Percentiles rank a stretch among this genome's conserved stretches.
phyloP scores from a whole-genome alignment of 345 rosid genomes.

The Eucalyptus tenuipes region DNA sequence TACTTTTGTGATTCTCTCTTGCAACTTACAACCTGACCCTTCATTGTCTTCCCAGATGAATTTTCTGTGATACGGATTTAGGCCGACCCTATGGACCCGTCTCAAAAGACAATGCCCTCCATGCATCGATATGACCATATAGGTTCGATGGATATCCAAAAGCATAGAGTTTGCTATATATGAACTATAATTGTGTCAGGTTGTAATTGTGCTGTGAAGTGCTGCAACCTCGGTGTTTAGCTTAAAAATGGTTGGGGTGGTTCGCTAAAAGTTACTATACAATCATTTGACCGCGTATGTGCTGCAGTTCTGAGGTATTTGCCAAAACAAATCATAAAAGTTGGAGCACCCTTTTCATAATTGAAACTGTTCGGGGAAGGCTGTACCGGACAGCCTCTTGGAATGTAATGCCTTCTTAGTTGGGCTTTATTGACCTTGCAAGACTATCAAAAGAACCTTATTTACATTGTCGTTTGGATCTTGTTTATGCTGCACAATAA shows the following conservation, averaged over 20 bases:
- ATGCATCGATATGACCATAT: not conserved
- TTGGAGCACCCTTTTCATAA: not conserved
- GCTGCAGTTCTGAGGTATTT: not conserved
- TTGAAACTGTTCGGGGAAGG: not conserved
- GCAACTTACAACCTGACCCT: not conserved
- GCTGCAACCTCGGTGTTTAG: not conserved
- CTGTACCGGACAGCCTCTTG: not conserved
- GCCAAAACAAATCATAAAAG: not conserved
- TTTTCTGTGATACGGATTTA: not conserved
- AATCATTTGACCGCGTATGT: not conserved
- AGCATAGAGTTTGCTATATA: no score
- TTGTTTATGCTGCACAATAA: not conserved
- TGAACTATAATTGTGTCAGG: no score
- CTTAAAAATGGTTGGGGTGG: not conserved
- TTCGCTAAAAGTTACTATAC: not conserved
- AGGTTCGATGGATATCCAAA: not conserved
- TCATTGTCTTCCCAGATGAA: not conserved
- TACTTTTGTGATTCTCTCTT: not conserved
- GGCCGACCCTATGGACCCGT: not conserved
- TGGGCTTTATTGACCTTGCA: not conserved
- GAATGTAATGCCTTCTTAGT: not conserved
- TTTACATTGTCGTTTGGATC: not conserved
- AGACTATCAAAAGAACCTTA: not conserved
- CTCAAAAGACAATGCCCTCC: not conserved
- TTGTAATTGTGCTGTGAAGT: not conserved